Percentiles rank a stretch among this genome's conserved stretches.
Conservation (phyloP, 2,329 filamentous ascomycete species). For the Helminthosporium solani region DNA sequence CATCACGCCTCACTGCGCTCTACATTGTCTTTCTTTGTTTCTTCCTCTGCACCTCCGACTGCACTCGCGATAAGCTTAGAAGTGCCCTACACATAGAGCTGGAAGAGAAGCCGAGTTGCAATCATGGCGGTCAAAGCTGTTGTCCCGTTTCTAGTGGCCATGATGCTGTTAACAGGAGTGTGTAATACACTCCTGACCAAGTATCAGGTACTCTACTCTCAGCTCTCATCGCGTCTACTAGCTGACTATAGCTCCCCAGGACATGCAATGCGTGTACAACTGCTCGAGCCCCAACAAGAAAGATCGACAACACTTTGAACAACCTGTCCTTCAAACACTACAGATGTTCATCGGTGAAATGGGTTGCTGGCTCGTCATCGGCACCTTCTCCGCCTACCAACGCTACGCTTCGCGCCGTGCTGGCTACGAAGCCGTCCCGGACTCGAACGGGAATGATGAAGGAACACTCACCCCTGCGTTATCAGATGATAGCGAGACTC, state of each 20-base stretch:
- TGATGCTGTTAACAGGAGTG: conserved; percentile 95
- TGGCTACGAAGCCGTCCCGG: conserved; percentile 67
- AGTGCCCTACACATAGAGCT: conserved; percentile 8
- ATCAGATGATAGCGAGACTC: conserved; percentile 49
- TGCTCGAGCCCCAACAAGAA: conserved; percentile 70
- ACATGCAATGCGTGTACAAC: conserved; percentile 94
- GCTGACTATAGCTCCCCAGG: conserved; percentile 53
- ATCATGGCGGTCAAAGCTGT: conserved; percentile 70
- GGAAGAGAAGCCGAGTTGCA: conserved; percentile 7
- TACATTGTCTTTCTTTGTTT: conserved; percentile 15
- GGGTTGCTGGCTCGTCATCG: conserved; percentile 92
- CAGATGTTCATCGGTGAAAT: conserved; percentile 98
- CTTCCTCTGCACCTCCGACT: not conserved
- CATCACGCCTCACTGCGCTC: conserved; percentile 4
- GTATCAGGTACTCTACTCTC: conserved; percentile 67
- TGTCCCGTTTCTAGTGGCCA: conserved; percentile 82
- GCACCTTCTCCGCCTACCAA: conserved; percentile 65
- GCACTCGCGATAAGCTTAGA: conserved; percentile 11
- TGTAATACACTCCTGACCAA: conserved; percentile 98
- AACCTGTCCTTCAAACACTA: conserved; percentile 90
- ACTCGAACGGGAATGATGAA: conserved; percentile 21
- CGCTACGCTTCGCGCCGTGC: conserved; percentile 52
- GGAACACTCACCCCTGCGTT: conserved; percentile 35
- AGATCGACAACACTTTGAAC: conserved; percentile 76
- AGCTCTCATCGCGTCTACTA: not conserved